Conservation (phyloP, 2,329 filamentous ascomycete genomes). For the Hortaea werneckii region DNA sequence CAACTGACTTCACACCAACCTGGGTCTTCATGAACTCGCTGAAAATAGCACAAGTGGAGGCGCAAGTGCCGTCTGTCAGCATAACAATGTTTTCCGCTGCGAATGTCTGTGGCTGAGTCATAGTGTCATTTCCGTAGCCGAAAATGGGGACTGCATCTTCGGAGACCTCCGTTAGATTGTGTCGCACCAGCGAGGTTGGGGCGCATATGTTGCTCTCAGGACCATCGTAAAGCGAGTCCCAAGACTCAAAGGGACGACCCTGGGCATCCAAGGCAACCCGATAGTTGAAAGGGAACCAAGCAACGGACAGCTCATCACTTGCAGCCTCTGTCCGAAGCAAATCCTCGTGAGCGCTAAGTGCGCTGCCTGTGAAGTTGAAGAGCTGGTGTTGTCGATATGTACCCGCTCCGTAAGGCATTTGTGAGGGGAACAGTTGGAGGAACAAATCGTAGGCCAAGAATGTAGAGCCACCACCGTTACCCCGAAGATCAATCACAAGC, state of each 20-base stretch:
- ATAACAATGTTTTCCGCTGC: constrained; percentile 30
- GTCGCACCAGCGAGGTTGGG: constrained; percentile 28
- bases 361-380: neutral
- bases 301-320: neutral
- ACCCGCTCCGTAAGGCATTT: constrained; percentile 27
- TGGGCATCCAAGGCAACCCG: neutral
- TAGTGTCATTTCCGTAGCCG: constrained; percentile 3
- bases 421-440: constrained; percentile 47
- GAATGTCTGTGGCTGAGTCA: constrained; percentile 24
- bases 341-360: too few relatives aligned
- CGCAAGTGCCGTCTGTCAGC: constrained; percentile 33
- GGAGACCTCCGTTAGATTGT: constrained; percentile 19
- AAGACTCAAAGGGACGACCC: constrained; percentile 16
- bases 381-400: neutral
- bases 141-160: constrained; percentile 1
- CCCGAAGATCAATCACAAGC: constrained; percentile 53
- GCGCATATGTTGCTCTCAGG: constrained; percentile 7
- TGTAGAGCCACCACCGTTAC: constrained; percentile 48
- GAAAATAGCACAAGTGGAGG: constrained; percentile 33
- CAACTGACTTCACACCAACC: constrained; percentile 27
- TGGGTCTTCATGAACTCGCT: constrained; percentile 32
- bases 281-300: neutral
- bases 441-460: constrained; percentile 38
- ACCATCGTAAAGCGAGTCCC: constrained; percentile 29
- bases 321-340: neutral